Evolutionary conservation across 2,329 filamentous ascomycete genomes (phyloP).

Genomic region (Sordariomycetes sp.): DNA sequence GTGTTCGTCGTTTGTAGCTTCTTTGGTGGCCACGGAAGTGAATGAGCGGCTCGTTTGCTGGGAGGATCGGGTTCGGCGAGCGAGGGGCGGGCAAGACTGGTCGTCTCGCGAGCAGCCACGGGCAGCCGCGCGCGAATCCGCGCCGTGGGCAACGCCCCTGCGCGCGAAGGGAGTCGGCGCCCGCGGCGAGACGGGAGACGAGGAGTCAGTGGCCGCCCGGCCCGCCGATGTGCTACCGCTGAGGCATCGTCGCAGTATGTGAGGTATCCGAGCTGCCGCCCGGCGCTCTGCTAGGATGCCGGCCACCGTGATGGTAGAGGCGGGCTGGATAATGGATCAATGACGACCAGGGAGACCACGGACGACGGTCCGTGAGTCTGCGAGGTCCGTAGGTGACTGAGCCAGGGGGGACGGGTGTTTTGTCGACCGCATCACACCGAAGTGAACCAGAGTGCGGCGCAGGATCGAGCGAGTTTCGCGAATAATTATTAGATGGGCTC

Average conservation of each 20-base stretch:
- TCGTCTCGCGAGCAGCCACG: slow-evolving; percentile 19
- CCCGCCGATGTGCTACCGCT: slow-evolving; percentile 7
- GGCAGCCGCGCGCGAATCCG: slow-evolving; percentile 14
- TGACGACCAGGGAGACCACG: slow-evolving; percentile 1
- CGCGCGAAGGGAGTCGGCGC: background rate
- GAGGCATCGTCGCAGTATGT: slow-evolving; percentile 7
- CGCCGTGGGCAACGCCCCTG: background rate
- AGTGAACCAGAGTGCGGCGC: background rate
- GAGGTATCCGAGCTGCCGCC: slow-evolving; percentile 9
- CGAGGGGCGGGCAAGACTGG: slow-evolving; percentile 18
- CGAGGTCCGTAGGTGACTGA: background rate
- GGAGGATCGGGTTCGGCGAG: background rate
- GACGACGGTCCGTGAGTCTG: background rate
- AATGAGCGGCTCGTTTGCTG: background rate
- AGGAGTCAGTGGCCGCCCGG: slow-evolving; percentile 6
- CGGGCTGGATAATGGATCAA: background rate
- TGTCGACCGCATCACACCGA: background rate
- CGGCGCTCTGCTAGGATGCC: slow-evolving; percentile 7
- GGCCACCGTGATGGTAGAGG: slow-evolving; percentile 7
- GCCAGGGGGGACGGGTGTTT: background rate
- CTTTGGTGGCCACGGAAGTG: slow-evolving; percentile 24
- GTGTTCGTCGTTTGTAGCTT: slow-evolving; percentile 43
- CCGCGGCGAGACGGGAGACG: background rate
- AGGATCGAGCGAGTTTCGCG: background rate
- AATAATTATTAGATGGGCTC: background rate